Conservation (phyloP, 768 basidiomycete genomes). For the Leccinum subgranulosum region DNA sequence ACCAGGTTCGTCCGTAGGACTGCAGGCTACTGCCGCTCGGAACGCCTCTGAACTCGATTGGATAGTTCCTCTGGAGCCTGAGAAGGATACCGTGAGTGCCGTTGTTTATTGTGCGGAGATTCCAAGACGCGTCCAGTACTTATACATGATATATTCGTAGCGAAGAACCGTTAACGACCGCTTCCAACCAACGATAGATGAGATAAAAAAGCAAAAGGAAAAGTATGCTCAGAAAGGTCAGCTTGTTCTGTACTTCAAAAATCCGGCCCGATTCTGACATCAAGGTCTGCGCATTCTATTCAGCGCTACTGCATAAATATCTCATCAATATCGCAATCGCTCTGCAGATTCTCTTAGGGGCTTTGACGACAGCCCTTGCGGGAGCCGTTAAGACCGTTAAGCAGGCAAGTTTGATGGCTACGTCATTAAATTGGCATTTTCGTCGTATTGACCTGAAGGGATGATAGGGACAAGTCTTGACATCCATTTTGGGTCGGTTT, state of each 20-base stretch:
- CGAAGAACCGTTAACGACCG: conserved; percentile 45
- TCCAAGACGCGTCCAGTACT: background rate
- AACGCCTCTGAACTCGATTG: conserved; percentile 20
- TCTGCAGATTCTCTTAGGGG: conserved; percentile 60
- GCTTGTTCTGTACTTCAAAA: background rate
- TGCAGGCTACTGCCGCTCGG: background rate
- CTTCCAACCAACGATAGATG: conserved; percentile 48
- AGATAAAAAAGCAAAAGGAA: conserved; percentile 43
- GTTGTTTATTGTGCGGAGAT: background rate
- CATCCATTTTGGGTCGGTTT: conserved; percentile 37
- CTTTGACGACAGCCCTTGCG: conserved; percentile 64
- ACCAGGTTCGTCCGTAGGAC: background rate
- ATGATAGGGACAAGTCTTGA: conserved; percentile 31
- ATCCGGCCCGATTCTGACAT: conserved; percentile 10
- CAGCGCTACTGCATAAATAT: conserved; percentile 21
- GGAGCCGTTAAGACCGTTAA: conserved; percentile 40
- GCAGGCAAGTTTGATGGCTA: conserved; percentile 34
- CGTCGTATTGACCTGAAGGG: background rate
- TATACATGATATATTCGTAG: background rate
- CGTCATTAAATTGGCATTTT: too few species aligned
- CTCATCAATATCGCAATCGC: conserved; percentile 50
- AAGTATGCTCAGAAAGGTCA: conserved; percentile 48
- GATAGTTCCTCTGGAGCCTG: conserved; percentile 16
- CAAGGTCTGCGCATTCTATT: background rate
- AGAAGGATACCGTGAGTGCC: background rate